These are phyloP conservation scores for Parathielavia appendiculata DNA, from an alignment of 495 filamentous ascomycete species.

Conservation along the genomic window DNA sequence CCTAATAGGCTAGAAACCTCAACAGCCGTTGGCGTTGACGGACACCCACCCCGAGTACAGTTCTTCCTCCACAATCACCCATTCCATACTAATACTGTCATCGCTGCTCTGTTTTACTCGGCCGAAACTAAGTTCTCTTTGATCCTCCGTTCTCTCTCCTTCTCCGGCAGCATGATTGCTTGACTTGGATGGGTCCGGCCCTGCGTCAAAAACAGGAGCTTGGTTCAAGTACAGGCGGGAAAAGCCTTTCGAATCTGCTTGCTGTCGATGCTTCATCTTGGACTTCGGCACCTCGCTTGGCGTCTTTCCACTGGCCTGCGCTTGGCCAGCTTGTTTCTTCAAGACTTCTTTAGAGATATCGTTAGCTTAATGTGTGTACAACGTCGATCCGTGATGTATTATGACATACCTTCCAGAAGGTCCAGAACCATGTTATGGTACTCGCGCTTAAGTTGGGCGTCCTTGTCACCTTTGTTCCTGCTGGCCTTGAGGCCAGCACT, in stretches of 20 bases:
- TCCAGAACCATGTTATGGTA: slow-evolving; percentile 8
- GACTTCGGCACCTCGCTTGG: background rate
- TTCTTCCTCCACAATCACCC: too few species aligned
- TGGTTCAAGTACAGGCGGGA: background rate
- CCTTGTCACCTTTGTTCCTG: background rate
- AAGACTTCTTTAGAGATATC: background rate
- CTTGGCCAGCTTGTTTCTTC: background rate
- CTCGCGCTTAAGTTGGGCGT: background rate
- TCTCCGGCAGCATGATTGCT: too few species aligned
- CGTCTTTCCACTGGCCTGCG: background rate
- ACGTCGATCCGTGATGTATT: too few species aligned
- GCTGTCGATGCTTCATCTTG: background rate
- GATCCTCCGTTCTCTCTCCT: too few species aligned
- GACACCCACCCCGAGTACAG: too few species aligned
- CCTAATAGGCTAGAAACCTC: too few species aligned
- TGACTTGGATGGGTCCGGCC: background rate
- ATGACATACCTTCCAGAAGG: background rate
- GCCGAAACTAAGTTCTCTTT: too few species aligned
- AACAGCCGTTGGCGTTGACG: too few species aligned
- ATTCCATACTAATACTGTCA: too few species aligned
- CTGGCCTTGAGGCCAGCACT: slow-evolving; percentile 1
- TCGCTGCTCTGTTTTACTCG: too few species aligned
- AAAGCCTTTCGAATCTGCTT: background rate
- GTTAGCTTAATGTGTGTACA: too few species aligned
- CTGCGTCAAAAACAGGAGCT: background rate